Percentiles rank a stretch among this genome's conserved stretches.
These are phyloP conservation scores for Lasiodiplodia hormozganensis DNA, from an alignment of 2,329 filamentous ascomycete genomes.

Conservation along the genomic window DNA sequence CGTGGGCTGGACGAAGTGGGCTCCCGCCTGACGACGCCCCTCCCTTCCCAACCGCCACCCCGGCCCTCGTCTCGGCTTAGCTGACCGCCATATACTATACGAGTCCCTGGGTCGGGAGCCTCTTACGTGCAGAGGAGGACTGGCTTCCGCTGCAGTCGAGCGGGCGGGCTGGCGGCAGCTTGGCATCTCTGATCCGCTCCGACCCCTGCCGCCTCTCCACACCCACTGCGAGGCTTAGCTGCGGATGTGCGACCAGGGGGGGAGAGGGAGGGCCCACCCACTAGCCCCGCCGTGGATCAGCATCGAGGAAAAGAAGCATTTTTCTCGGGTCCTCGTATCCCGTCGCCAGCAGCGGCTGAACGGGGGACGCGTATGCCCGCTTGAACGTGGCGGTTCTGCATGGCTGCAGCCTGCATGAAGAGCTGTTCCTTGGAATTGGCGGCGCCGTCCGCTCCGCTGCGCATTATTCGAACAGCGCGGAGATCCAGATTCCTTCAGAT, in stretches of 20 bases:
- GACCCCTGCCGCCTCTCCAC: conserved; percentile 2
- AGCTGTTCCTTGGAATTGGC: too few relatives aligned
- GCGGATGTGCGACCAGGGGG: conserved; percentile 19
- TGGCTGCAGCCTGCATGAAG: not conserved
- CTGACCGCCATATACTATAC: not conserved
- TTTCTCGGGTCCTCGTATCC: not conserved
- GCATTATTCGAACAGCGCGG: not conserved
- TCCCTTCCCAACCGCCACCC: not conserved
- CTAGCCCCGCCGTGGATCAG: conserved; percentile 4
- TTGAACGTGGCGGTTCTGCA: not conserved
- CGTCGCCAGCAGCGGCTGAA: conserved; percentile 4
- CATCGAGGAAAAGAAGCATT: not conserved
- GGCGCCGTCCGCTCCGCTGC: too few relatives aligned
- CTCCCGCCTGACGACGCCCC: not conserved
- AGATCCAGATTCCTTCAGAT: not conserved
- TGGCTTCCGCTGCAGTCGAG: conserved; percentile 6
- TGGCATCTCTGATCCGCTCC: conserved; percentile 17
- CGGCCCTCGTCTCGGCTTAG: not conserved
- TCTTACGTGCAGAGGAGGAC: conserved; percentile 22
- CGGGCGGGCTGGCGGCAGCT: not conserved
- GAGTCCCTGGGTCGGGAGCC: not conserved
- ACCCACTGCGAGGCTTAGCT: conserved; percentile 16
- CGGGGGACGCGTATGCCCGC: not conserved
- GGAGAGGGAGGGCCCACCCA: not conserved
- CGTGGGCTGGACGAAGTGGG: not conserved